phyloP scores from a whole-genome alignment of 176 grass and related monocot species.

The Triticum urartu region DNA sequence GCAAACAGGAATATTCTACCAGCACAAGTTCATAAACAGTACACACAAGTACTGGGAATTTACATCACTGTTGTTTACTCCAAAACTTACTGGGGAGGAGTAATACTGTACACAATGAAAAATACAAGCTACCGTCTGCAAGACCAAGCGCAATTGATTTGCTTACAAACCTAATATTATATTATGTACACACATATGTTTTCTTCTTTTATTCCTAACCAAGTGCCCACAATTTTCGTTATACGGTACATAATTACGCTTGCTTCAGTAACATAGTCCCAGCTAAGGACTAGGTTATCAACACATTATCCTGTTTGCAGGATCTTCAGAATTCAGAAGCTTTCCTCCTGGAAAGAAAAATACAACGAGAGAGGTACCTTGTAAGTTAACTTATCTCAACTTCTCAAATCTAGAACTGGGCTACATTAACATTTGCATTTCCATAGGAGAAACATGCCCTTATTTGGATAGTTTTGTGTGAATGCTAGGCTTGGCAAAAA shows the following conservation, averaged over 20 bases:
- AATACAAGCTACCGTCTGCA: conserved; percentile 15
- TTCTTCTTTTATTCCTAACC: conserved; percentile 31
- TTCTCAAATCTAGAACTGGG: background rate
- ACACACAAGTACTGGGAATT: conserved; percentile 29
- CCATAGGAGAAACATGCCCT: background rate
- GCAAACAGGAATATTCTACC: background rate
- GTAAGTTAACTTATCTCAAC: conserved; percentile 15
- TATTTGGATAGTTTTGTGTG: background rate
- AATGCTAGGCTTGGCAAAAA: conserved; percentile 11
- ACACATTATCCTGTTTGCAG: conserved; percentile 15
- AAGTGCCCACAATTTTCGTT: conserved; percentile 17
- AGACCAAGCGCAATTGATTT: background rate
- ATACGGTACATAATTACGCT: background rate
- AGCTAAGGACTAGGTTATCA: conserved; percentile 22
- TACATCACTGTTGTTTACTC: conserved; percentile 30
- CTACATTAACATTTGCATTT: conserved; percentile 1
- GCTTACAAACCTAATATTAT: background rate
- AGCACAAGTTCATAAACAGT: conserved; percentile 29
- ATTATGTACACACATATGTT: background rate
- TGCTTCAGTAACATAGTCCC: conserved; percentile 26
- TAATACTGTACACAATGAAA: background rate
- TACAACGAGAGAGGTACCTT: background rate
- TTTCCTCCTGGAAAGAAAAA: conserved; percentile 25
- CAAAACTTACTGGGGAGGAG: background rate
- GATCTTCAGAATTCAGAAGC: conserved; percentile 23